phyloP scores from a whole-genome alignment of 345 rosid species.

The Iberis pinnata region DNA sequence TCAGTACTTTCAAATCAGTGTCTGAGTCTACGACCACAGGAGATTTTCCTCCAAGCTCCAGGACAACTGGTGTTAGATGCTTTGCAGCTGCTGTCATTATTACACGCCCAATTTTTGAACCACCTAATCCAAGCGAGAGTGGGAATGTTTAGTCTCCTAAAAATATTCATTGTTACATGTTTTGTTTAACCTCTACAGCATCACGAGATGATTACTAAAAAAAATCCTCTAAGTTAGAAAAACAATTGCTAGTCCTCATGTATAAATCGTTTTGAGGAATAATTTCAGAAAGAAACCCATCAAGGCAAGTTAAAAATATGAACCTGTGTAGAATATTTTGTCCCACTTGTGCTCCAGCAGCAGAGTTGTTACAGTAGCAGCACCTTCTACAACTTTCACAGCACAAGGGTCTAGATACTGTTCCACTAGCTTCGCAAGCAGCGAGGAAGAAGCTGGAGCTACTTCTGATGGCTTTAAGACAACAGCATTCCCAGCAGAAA shows the following conservation, averaged over 20 bases:
- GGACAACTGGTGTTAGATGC: constrained; percentile 83
- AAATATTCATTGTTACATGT: not conserved
- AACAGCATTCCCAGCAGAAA: constrained; percentile 85
- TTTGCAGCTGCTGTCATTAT: constrained; percentile 95
- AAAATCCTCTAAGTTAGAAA: not conserved
- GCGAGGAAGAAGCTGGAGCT: constrained; percentile 65
- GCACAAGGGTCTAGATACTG: constrained; percentile 63
- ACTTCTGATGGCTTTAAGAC: constrained; percentile 93
- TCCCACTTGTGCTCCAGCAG: constrained; percentile 95
- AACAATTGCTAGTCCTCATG: not conserved
- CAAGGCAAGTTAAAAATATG: not conserved
- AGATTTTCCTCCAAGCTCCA: constrained; percentile 96
- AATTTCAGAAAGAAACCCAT: not conserved
- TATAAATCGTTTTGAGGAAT: not conserved
- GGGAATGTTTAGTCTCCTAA: not conserved
- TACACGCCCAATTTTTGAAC: constrained; percentile 61
- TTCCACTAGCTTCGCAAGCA: constrained; percentile 55
- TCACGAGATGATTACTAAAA: not conserved
- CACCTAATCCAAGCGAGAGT: constrained; percentile 48
- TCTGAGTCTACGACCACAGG: constrained; percentile 78
- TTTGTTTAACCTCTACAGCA: not conserved
- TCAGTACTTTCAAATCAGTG: constrained; percentile 53
- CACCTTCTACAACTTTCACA: constrained; percentile 78
- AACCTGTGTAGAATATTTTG: constrained; percentile 95
- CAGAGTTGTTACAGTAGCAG: constrained; percentile 63